Base-by-base conservation (phyloP, 768 basidiomycete genomes). In the Leucocoprinus leucothites region DNA sequence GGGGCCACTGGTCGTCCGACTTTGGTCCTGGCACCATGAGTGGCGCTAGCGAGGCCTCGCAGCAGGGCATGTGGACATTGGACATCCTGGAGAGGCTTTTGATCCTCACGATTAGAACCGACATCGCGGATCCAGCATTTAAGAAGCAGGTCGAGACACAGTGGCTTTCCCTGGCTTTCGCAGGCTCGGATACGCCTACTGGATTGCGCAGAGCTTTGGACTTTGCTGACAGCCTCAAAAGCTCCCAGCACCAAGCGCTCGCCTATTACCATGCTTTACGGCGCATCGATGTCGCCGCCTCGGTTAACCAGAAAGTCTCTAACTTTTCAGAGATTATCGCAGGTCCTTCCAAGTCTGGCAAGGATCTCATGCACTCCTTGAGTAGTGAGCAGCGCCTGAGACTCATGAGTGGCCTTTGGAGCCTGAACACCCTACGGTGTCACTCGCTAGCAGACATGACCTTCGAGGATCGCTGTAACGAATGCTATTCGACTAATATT, bases 211-310 rank as follows among this genome's bases (percentile, higher is more conserved):
- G 28, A 28, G 38, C 50, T 6, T 31, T 51, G n/a, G 40, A 51
- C 18, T 42, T 51, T 8, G 50, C 24, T 18, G 50, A 51, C 28
- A 41, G 14, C 16, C 18, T 51, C 22, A 14, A 42, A 9, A 22
- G 9, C 18, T 8, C n/a, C 1, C 22, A 24, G 28, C 50, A 40
- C 11, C 24, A n/a, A 19, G 40, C 38, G 4, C 28, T 43, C 22
- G 50, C 50, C 24, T 51, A 51, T 31, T 51, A 51, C 18, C 41
- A 22, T n/a, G 26, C 40, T 22, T 42, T 51, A 24, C 24, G 38
- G n/a, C 50, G 50, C 21, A 14, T 41, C 1, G 50, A 40, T 11
- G 16, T 42, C 8, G 13, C 40, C 7, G n/a, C 35, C 31, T 13
- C 22, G 34, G 18, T 1, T 5, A 7, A 14, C 31, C 18, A 9